Evolutionary conservation across 129 eudicot genomes (phyloP).

Genomic region (Saposhnikovia divaricata): DNA sequence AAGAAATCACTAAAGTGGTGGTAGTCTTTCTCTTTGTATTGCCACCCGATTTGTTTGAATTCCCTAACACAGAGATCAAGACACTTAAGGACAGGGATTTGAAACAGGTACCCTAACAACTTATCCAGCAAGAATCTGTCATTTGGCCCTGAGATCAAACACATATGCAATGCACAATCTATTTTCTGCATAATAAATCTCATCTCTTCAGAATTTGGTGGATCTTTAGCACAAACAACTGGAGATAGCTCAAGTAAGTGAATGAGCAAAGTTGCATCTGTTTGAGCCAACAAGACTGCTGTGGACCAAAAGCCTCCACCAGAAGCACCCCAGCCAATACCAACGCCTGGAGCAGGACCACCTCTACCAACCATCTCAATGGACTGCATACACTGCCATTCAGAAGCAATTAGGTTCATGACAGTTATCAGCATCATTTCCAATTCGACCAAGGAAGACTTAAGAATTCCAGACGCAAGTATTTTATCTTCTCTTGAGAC

Average conservation of each 20-base stretch:
- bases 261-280: conserved; percentile 57
- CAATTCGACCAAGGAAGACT: conserved; percentile 34
- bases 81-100: conserved; percentile 50
- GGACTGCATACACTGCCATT: conserved; percentile 34
- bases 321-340: conserved; percentile 90
- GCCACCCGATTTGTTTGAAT: conserved; percentile 32
- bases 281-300: conserved; percentile 51
- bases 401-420: conserved; percentile 38
- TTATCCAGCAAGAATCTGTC: conserved; percentile 43
- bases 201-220: conserved; percentile 29
- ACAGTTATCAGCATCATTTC: conserved; percentile 34
- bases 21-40: conserved; percentile 53
- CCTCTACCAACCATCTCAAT: conserved; percentile 84
- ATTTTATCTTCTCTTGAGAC: conserved; percentile 38
- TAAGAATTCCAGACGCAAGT: conserved; percentile 57
- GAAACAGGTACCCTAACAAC: conserved; percentile 43
- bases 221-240: conserved; percentile 17
- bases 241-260: conserved; percentile 43
- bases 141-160: conserved; percentile 55
- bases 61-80: conserved; percentile 43
- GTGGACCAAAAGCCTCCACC: conserved; percentile 92
- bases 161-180: conserved; percentile 44
- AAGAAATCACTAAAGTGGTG: conserved; percentile 37
- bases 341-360: conserved; percentile 97
- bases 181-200: conserved; percentile 32